Evolutionary conservation across 2,329 filamentous ascomycete genomes (phyloP), one percentile per base, ranked within the genome.

Genomic region (Neocucurbitaria cava): DNA sequence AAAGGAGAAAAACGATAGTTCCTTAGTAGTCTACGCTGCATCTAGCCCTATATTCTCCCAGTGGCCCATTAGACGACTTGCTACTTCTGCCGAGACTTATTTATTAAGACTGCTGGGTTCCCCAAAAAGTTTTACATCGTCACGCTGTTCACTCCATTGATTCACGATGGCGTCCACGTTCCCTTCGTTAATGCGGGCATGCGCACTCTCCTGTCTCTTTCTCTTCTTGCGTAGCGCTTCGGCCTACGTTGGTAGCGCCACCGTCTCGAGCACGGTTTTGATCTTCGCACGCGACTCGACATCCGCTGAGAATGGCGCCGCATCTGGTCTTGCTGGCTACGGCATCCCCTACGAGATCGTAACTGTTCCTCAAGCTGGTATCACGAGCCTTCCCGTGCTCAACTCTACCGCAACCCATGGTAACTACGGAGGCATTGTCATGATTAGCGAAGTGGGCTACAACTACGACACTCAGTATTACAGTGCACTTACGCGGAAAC

Each of bases 391-490:
- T 24, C 85, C 85, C 1, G 57, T 71, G 0, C 77, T 88, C 28
- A 86, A 83, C 63, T 75, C 76, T 11, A 78, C 78, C 2, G 61
- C 74, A 0, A 77, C 74, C 3, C 70, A 76, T 46, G 85, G 85
- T 56, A 86, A 85, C 68, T 87, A 82, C 62, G 85, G 84, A 20
- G 84, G 83, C 44, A 85, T 88, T 64, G 78, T 88, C 18, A 72
- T 84, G 48, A 69, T 83, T 18, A 77, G 78, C 55, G 81, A 83
- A 64, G 81, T 86, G 28, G 79, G 79, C 46, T 86, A 86, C 66
- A 77, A 84, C 53, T 84, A 83, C 64, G 77, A 78, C 4, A 60
- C 64, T 13, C 74, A 72, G 23, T 86, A 77, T 73, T 73, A 76
- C 50, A 85, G 82, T 64, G 84, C 83, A 30, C 69, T 88, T 53